Evolutionary conservation across 208 protist genomes (phyloP).

Genomic region (Hexamita inflata): DNA sequence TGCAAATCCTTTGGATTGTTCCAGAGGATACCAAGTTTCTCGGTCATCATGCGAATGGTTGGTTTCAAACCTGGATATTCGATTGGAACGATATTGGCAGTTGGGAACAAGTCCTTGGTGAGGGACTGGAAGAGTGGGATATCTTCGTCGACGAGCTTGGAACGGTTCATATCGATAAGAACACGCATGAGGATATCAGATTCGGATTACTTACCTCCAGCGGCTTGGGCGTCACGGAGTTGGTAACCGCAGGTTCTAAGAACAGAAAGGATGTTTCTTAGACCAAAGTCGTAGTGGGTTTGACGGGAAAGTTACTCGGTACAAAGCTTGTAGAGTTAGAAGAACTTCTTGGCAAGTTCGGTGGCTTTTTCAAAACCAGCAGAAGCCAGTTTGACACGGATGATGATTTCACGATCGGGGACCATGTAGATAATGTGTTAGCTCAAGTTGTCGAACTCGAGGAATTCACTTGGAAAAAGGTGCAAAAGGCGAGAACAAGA

Average conservation of each 20-base stretch:
- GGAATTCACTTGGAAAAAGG: too few relatives aligned
- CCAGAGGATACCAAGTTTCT: too few relatives aligned
- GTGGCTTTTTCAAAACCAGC: conserved; percentile 55
- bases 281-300: conserved; percentile 87
- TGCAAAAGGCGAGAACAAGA: too few relatives aligned
- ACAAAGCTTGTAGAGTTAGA: conserved; percentile 69
- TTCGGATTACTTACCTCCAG: conserved; percentile 64
- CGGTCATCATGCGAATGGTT: not conserved
- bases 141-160: conserved; percentile 80
- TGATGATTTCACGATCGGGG: conserved; percentile 85
- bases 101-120: conserved; percentile 85
- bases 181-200: conserved; percentile 78
- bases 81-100: conserved; percentile 28
- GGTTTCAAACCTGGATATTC: not conserved
- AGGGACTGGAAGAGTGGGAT: conserved; percentile 86
- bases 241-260: conserved; percentile 60
- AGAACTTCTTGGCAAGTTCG: conserved; percentile 62
- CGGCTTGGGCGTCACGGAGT: conserved; percentile 60
- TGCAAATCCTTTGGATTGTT: too few relatives aligned
- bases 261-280: conserved; percentile 89
- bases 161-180: conserved; percentile 84
- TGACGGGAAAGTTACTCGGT: conserved; percentile 90
- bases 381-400: conserved; percentile 66
- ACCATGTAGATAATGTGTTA: too few relatives aligned
- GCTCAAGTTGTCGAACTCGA: too few relatives aligned